Evolutionary conservation across 176 grass and related monocot species (phyloP).

Genomic region (Juncus effusus): DNA sequence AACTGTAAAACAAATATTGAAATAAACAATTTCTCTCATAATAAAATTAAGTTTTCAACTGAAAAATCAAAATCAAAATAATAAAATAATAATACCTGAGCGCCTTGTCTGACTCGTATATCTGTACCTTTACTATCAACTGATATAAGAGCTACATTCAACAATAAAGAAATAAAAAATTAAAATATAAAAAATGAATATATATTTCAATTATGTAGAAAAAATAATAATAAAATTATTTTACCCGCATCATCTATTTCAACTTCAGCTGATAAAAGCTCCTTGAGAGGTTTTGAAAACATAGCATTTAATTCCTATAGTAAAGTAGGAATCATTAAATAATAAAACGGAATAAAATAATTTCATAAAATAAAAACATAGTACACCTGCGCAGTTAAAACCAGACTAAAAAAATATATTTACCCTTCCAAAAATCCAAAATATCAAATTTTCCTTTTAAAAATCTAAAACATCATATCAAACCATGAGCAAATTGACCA

Average conservation of each 20-base stretch:
- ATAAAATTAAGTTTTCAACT: conserved; percentile 7
- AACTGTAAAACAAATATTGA: conserved; percentile 46
- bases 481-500: too few species aligned
- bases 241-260: conserved; percentile 72
- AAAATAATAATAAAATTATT: too few species aligned
- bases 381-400: too few species aligned
- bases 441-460: not conserved
- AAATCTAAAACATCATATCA: too few species aligned
- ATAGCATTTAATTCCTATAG: conserved; percentile 79
- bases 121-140: conserved; percentile 98
- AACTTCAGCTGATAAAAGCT: conserved; percentile 68
- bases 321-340: not conserved
- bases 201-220: too few species aligned
- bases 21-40: not conserved
- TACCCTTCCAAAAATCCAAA: too few species aligned
- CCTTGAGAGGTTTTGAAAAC: conserved; percentile 89
- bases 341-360: not conserved
- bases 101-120: conserved; percentile 93
- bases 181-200: too few species aligned
- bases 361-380: not conserved
- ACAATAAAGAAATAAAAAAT: too few species aligned
- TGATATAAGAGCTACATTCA: conserved; percentile 67
- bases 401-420: too few species aligned
- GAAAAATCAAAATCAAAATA: not conserved
- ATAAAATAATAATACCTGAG: conserved; percentile 55